A percentile compares a stretch with the other conserved stretches of the same genome.
Conservation (phyloP, 495 filamentous ascomycete species). For the Penicillium egyptiacum region DNA sequence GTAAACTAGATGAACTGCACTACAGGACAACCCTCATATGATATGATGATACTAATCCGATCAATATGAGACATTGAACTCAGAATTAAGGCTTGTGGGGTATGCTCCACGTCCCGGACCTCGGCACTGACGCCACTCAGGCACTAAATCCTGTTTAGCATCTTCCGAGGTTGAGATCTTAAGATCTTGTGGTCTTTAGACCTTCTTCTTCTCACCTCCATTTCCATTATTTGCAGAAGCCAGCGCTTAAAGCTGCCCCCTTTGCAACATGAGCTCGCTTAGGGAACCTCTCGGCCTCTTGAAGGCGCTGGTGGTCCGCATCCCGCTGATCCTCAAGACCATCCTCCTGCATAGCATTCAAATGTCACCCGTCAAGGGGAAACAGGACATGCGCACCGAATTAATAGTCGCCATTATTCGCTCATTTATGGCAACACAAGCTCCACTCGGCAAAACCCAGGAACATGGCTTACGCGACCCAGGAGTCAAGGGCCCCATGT, state of each 20-base stretch:
- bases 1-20: too few relatives aligned
- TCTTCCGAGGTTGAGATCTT: conserved; percentile 2
- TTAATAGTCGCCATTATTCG: conserved; percentile 71
- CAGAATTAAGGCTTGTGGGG: conserved; percentile 6
- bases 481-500: conserved; percentile 74
- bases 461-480: conserved; percentile 58
- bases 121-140: conserved; percentile 23
- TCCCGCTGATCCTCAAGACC: conserved; percentile 68
- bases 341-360: conserved; percentile 65
- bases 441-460: conserved; percentile 63
- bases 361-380: conserved; percentile 63
- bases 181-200: not conserved
- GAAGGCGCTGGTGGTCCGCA: conserved; percentile 51
- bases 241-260: not conserved
- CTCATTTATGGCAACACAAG: conserved; percentile 50
- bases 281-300: conserved; percentile 41
- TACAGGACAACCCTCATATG: too few relatives aligned
- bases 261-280: conserved; percentile 36
- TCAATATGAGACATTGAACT: not conserved
- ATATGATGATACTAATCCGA: not conserved
- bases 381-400: conserved; percentile 78
- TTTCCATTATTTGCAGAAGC: not conserved
- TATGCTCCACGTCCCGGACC: conserved; percentile 12
- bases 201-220: not conserved
- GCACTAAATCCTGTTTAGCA: conserved; percentile 22